Conservation (phyloP, 805 yeast species). For the Starmera amethionina region DNA sequence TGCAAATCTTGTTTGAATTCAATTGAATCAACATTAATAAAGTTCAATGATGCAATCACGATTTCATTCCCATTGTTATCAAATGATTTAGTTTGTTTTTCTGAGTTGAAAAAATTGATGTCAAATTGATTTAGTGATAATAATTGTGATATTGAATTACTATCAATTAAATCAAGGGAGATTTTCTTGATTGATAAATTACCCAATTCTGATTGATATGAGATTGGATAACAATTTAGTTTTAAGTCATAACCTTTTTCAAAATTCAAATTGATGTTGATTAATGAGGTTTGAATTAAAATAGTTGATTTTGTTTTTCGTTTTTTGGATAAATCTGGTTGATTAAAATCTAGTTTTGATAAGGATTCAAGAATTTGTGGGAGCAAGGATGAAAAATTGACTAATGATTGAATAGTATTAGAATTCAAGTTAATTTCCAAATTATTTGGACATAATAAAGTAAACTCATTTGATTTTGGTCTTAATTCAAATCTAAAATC, state of each 20-base stretch:
- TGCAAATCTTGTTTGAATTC: constrained; percentile 17
- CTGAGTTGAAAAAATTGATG: constrained; percentile 4
- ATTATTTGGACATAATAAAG: constrained; percentile 34
- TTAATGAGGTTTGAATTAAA: constrained; percentile 14
- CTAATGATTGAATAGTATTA: constrained; percentile 17
- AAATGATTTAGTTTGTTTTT: constrained; percentile 16
- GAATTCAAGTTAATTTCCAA: constrained; percentile 15
- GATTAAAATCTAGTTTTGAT: constrained; percentile 5
- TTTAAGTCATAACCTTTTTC: constrained; percentile 9
- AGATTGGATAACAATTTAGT: constrained; percentile 31
- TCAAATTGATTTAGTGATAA: constrained; percentile 16
- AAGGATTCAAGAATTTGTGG: constrained; percentile 18
- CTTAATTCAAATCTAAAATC: constrained; percentile 47
- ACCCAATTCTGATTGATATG: constrained; percentile 27
- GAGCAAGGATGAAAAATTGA: constrained; percentile 19
- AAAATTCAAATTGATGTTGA: constrained; percentile 5
- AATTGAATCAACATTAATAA: constrained; percentile 16
- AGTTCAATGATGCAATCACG: constrained; percentile 8
- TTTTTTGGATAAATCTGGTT: not conserved
- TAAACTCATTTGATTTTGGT: constrained; percentile 22
- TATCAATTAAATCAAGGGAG: constrained; percentile 8
- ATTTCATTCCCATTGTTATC: constrained; percentile 21
- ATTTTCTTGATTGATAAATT: constrained; percentile 26
- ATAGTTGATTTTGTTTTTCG: constrained; percentile 1
- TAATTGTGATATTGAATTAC: constrained; percentile 9